Conservation (phyloP, 192 early-diverging fungal genomes). For the Backusella luteola region DNA sequence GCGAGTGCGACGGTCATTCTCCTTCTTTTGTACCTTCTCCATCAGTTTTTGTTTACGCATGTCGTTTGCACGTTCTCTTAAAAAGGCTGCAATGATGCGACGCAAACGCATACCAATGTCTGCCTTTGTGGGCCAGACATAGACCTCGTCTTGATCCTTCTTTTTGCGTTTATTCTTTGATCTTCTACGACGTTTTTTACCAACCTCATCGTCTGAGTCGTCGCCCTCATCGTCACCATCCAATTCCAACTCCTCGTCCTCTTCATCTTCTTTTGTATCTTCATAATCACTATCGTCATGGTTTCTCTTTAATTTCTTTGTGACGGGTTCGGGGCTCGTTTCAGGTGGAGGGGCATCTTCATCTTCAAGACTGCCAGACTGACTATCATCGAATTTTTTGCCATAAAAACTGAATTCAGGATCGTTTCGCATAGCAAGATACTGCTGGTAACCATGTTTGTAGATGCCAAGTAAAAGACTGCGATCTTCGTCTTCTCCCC, state of each 20-base stretch:
- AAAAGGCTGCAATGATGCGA: conserved; percentile 54
- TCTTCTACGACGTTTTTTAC: background rate
- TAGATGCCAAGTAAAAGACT: conserved; percentile 76
- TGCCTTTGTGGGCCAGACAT: conserved; percentile 62
- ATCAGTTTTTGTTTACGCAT: conserved; percentile 34
- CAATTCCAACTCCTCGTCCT: conserved; percentile 17
- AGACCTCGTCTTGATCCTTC: conserved; percentile 19
- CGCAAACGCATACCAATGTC: conserved; percentile 61
- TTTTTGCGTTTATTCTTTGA: background rate
- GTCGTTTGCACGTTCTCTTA: conserved; percentile 49
- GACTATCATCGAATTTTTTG: conserved; percentile 48
- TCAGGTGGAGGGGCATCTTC: conserved; percentile 21
- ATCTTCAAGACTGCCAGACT: conserved; percentile 34
- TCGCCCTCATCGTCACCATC: conserved; percentile 35
- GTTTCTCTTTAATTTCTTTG: background rate
- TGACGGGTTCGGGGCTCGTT: background rate
- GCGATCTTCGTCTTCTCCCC: conserved; percentile 77
- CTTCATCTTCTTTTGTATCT: conserved; percentile 2
- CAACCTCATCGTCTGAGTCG: conserved; percentile 33
- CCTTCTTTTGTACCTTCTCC: conserved; percentile 44
- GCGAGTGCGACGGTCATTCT: conserved; percentile 35
- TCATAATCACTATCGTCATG: conserved; percentile 8
- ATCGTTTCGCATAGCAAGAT: conserved; percentile 49
- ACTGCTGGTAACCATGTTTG: conserved; percentile 75
- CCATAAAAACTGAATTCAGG: conserved; percentile 55